A percentile compares a stretch with the other conserved stretches of the same genome.
These are phyloP conservation scores for Penstemon newberryi DNA, from an alignment of 257 asterid genomes.

Conservation along the genomic window DNA sequence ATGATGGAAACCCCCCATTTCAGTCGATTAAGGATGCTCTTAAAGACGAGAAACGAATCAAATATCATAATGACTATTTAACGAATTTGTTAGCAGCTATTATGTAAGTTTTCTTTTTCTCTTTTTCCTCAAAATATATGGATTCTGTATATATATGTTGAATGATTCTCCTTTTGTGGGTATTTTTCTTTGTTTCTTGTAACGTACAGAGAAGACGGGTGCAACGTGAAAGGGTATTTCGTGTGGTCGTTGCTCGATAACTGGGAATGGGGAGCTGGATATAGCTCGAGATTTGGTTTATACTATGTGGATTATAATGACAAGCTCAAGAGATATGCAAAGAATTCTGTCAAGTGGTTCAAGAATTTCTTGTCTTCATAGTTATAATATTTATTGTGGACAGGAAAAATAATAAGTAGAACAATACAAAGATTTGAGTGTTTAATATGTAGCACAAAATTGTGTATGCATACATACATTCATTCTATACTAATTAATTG, in stretches of 20 bases:
- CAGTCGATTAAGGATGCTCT: constrained; percentile 36
- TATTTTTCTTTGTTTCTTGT: too few species aligned
- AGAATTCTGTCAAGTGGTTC: constrained; percentile 83
- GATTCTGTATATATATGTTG: too few species aligned
- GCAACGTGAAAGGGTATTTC: constrained; percentile 86
- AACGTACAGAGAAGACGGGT: constrained; percentile 71
- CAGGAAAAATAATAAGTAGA: not conserved
- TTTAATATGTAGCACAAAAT: too few species aligned
- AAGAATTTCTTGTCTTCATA: constrained; percentile 59
- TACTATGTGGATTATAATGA: constrained; percentile 78
- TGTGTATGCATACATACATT: too few species aligned
- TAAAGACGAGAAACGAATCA: constrained; percentile 72
- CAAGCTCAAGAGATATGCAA: constrained; percentile 72
- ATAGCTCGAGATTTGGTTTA: constrained; percentile 69
- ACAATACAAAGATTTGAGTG: not conserved
- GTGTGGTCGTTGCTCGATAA: constrained; percentile 89
- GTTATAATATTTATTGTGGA: not conserved
- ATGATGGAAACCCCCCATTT: constrained; percentile 44
- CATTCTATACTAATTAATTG: too few species aligned
- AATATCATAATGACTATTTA: constrained; percentile 75
- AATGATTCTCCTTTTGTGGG: too few species aligned
- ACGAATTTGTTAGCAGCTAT: constrained; percentile 62
- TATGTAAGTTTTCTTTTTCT: constrained; percentile 36
- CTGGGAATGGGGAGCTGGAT: constrained; percentile 95
- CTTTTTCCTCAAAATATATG: too few species aligned